phyloP scores from a whole-genome alignment of 495 filamentous ascomycete genomes.

The Xylaria venustula region DNA sequence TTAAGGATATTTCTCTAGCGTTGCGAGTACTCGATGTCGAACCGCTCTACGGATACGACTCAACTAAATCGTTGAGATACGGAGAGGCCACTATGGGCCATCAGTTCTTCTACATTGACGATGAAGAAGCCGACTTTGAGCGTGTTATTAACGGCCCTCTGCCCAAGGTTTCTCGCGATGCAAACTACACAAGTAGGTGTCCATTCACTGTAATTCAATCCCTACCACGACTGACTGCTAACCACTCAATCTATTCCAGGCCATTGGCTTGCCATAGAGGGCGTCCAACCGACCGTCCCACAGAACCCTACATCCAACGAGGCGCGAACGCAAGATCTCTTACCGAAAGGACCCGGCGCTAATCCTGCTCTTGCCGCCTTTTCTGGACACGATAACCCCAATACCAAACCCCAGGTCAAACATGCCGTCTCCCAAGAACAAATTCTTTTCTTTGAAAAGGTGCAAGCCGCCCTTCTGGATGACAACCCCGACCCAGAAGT shows the following conservation, averaged over 20 bases:
- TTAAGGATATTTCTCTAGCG: slow-evolving; percentile 82
- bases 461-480: slow-evolving; percentile 81
- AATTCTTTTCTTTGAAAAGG: slow-evolving; percentile 94
- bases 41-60: slow-evolving; percentile 93
- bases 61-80: slow-evolving; percentile 78
- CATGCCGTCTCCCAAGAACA: slow-evolving; percentile 94
- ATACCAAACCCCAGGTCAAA: slow-evolving; percentile 87
- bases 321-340: slow-evolving; percentile 72
- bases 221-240: slow-evolving; percentile 3
- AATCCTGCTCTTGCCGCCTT: slow-evolving; percentile 80
- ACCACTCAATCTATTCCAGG: slow-evolving; percentile 46
- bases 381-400: slow-evolving; percentile 75
- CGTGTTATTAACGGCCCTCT: slow-evolving; percentile 95
- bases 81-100: slow-evolving; percentile 93
- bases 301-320: slow-evolving; percentile 90
- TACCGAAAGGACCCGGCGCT: slow-evolving; percentile 84
- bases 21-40: slow-evolving; percentile 85
- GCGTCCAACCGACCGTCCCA: slow-evolving; percentile 91
- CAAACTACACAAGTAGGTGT: slow-evolving; percentile 77
- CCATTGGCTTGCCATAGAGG: slow-evolving; percentile 95
- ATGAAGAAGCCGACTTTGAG: slow-evolving; percentile 98
- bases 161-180: slow-evolving; percentile 91
- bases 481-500: slow-evolving; percentile 73
- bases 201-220: background rate
- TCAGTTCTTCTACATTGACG: slow-evolving; percentile 94